These are phyloP conservation scores for Priceomyces haplophilus DNA, from an alignment of 805 yeast genomes.

Conservation along the genomic window DNA sequence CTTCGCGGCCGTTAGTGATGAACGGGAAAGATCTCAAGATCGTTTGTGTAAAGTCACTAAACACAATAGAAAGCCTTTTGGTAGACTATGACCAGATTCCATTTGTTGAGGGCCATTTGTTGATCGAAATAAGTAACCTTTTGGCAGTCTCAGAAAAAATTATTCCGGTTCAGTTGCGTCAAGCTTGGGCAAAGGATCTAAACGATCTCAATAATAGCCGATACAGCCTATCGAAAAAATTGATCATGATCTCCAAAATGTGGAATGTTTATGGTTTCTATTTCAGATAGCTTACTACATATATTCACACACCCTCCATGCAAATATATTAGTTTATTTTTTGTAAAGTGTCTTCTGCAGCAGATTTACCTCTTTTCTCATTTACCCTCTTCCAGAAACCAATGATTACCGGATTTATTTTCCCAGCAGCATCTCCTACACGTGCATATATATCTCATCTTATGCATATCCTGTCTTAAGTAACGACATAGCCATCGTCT, in stretches of 20 bases:
- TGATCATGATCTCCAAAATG: slow-evolving; percentile 52
- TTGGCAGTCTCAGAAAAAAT: slow-evolving; percentile 46
- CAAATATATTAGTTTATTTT: too few species aligned
- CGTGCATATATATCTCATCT: too few species aligned
- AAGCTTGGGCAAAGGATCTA: slow-evolving; percentile 63
- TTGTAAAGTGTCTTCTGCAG: too few species aligned
- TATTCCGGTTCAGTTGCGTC: slow-evolving; percentile 47
- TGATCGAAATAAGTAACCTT: slow-evolving; percentile 63
- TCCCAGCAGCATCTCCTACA: too few species aligned
- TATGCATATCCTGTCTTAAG: too few species aligned
- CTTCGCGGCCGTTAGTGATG: slow-evolving; percentile 27
- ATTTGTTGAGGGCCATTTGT: slow-evolving; percentile 51
- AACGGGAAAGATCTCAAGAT: slow-evolving; percentile 32
- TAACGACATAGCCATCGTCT: too few species aligned
- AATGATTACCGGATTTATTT: too few species aligned
- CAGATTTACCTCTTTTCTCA: too few species aligned
- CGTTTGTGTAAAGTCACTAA: slow-evolving; percentile 44
- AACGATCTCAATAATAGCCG: slow-evolving; percentile 51
- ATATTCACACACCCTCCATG: not conserved
- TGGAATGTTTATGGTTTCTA: slow-evolving; percentile 57
- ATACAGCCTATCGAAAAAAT: slow-evolving; percentile 35
- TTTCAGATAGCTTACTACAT: slow-evolving; percentile 17
- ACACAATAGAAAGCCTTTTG: slow-evolving; percentile 54
- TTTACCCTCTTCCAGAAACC: too few species aligned
- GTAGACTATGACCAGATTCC: slow-evolving; percentile 19